Evolutionary conservation across 2,329 filamentous ascomycete genomes (phyloP).

Genomic region (Clarireedia monteithiana): DNA sequence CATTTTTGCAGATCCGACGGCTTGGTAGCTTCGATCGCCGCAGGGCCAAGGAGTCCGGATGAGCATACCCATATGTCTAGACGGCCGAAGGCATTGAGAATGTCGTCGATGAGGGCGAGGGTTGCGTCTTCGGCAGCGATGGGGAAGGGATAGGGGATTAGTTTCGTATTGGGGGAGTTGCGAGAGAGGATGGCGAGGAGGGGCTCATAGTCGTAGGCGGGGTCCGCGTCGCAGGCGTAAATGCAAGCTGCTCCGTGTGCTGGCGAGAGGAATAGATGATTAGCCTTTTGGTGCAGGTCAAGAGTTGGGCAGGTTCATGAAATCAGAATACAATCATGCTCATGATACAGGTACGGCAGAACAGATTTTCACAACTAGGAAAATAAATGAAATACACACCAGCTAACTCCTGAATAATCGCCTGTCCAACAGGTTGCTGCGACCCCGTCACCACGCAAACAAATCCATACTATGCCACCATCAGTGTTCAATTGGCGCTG

Average conservation of each 20-base stretch:
- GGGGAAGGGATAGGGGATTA: conserved; percentile 46
- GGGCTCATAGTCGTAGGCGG: no score
- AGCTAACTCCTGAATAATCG: conserved; percentile 52
- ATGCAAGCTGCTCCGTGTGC: no score
- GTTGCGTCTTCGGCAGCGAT: conserved; percentile 52
- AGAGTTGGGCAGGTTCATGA: no score
- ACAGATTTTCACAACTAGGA: no score
- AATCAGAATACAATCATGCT: no score
- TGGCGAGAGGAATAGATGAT: no score
- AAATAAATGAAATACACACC: conserved; percentile 30
- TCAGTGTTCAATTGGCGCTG: no score
- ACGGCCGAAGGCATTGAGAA: conserved; percentile 51
- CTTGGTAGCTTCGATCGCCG: conserved; percentile 45
- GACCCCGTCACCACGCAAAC: conserved; percentile 15
- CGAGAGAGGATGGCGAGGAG: no score
- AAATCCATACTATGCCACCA: conserved; percentile 49
- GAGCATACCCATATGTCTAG: conserved; percentile 54
- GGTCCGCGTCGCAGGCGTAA: no score
- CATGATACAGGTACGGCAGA: no score
- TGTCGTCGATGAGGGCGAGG: conserved; percentile 52
- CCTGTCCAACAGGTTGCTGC: conserved; percentile 47
- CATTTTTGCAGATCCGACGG: conserved; percentile 47
- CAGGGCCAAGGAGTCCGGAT: conserved; percentile 45
- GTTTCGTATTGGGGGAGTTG: no score
- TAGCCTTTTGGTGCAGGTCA: no score